Percentiles rank a stretch among this genome's conserved stretches.
phyloP scores from a whole-genome alignment of 306 rosid genomes.

The Cucumis melo region DNA sequence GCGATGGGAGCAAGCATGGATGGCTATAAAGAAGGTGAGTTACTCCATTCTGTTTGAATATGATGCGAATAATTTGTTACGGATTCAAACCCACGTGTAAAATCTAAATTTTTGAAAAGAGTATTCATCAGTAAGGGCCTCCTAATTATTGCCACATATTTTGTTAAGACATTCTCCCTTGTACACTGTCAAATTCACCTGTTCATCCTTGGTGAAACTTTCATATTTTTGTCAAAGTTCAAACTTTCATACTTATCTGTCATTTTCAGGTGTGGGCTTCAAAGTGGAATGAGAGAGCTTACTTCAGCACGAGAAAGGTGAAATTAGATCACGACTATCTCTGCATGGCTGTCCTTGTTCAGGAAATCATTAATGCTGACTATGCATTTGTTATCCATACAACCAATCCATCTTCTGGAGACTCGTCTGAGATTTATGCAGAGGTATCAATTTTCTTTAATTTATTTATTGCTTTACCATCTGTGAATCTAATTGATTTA shows the following conservation, averaged over 20 bases:
- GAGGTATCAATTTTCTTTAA: conserved; percentile 46
- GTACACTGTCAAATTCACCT: not conserved
- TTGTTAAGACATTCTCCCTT: not conserved
- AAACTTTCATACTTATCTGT: conserved; percentile 9
- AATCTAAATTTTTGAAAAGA: not conserved
- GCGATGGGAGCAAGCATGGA: conserved; percentile 92
- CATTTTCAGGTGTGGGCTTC: conserved; percentile 88
- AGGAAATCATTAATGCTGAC: conserved; percentile 91
- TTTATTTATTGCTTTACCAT: not conserved
- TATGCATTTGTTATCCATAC: conserved; percentile 98
- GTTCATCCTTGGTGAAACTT: not conserved
- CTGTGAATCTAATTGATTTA: not conserved
- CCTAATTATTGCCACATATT: not conserved
- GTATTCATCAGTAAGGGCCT: not conserved
- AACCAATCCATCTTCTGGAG: conserved; percentile 92
- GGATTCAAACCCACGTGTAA: not conserved
- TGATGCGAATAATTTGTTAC: not conserved
- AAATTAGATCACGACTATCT: conserved; percentile 78
- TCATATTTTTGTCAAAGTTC: not conserved
- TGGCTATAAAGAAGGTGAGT: conserved; percentile 73
- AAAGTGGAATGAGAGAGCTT: conserved; percentile 98
- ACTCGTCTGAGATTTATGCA: conserved; percentile 89
- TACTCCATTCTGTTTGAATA: conserved; percentile 9
- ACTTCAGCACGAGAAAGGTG: conserved; percentile 91
- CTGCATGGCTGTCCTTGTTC: conserved; percentile 98